Evolutionary conservation across 2,329 filamentous ascomycete species (phyloP), one percentile per base, ranked within the genome.

Genomic region (Thermomyces lanuginosus): DNA sequence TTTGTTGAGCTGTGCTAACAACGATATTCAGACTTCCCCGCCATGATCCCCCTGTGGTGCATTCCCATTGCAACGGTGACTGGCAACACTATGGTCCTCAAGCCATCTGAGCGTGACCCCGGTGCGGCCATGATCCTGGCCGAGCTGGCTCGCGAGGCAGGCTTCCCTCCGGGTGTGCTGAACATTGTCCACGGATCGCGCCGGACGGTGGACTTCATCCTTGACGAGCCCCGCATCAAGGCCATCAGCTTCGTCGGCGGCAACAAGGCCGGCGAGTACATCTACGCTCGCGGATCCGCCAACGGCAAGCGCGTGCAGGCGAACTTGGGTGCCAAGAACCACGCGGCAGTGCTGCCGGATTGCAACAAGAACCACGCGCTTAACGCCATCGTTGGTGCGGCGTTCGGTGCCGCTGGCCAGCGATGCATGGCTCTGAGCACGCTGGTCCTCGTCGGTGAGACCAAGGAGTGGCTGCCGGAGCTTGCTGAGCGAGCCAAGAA

Each of bases 11-110:
- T 22, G 10, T 26, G 15, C 10, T 22, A 12, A 13, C 9, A 12
- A 19, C n/a, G 7, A 27, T 14, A 16, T 8, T 13, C 34, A 67
- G 65, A 76, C 56, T 76, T 76, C 56, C 71, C 71, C 27, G 72
- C 72, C 35, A 76, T 76, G 72, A 76, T 76, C 49, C 72, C 72
- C 7, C 58, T 76, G 6, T 76, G 71, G 71, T 70, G 60, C 16
- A 72, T 76, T 21, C 71, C 72, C 6, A 60, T 74, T 33, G 69
- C 69, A 5, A 65, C 67, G 5, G 60, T 72, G 11, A 69, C 66
- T 6, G 69, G 69, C 21, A 74, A 74, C 50, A 67, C 62, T 3
- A 51, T 69, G 29, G 58, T 74, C 33, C 54, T 73, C 38, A 74
- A 74, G 52, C 69, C 69, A 5, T 72, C 68, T 1, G 69, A 74